Base-by-base conservation (phyloP, 306 rosid species). In the Parietaria judaica region DNA sequence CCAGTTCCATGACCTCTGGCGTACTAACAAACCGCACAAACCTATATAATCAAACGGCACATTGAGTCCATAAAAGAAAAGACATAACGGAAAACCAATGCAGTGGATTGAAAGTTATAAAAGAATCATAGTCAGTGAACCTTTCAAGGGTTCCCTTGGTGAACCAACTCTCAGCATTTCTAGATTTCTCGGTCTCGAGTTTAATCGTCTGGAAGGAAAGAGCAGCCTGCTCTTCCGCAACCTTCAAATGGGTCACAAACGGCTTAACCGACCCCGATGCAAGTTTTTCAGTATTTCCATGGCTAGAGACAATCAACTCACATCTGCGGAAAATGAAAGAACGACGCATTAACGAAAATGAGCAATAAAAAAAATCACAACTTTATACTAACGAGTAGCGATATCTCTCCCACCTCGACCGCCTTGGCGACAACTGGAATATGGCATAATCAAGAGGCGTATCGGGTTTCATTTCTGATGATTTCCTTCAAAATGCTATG, bases 131-230 rank as follows among this genome's bases (percentile, higher is more conserved):
- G 2, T 23, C 31, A 23, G 31, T 48, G 50, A 59, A 91, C 99
- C 97, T 94, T 84, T 88, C 99, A 63, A 94, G 81, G 12, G 99
- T 88, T 84, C 95, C 99, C 81, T 86, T 94, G 2, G 96, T 88
- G 80, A 94, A 94, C 99, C 99, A 94, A 0, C 71, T 53, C 74
- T 78, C 86, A 8, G 80, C 81, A 79, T 81, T 76, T 77, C 65
- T 78, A 62, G 46, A 66, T 54, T 77, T 81, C 72, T 84, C 97
- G 60, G 73, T 76, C 66, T 88, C 97, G 53, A 94, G 91, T 78
- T 76, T 94, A 53, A 94, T 79, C n/a, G 88, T 74, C 68, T 68
- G 88, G 64, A 69, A 90, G 8, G 95, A 70, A 56, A 61, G 83
- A 31, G 90, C 85, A 80, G 74, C 82, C 86, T 88, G 90, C 79